Conservation (phyloP, 2,329 filamentous ascomycete genomes). For the Venturia oleaginea region DNA sequence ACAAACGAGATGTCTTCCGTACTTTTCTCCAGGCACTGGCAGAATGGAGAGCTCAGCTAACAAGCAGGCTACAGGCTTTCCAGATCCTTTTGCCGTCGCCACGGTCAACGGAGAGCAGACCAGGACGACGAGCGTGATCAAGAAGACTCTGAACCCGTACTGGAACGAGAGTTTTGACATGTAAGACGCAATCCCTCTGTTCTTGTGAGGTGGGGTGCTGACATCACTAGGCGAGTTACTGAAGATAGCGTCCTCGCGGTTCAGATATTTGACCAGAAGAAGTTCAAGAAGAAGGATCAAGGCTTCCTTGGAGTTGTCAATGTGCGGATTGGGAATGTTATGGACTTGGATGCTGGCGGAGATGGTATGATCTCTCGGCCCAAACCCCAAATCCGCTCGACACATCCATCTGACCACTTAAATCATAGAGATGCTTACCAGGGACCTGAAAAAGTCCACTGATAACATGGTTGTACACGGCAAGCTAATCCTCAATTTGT, state of each 20-base stretch:
- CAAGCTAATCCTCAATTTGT: slow-evolving; percentile 93
- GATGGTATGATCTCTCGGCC: slow-evolving; percentile 58
- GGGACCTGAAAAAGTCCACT: slow-evolving; percentile 94
- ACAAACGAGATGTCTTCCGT: slow-evolving; percentile 99
- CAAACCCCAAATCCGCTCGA: background rate
- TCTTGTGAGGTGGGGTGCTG: background rate
- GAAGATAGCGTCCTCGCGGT: slow-evolving; percentile 96
- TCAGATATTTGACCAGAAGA: slow-evolving; percentile 99
- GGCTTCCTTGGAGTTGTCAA: slow-evolving; percentile 98
- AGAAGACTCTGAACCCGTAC: slow-evolving; percentile 97
- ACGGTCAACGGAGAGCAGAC: slow-evolving; percentile 98
- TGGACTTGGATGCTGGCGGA: slow-evolving; percentile 79
- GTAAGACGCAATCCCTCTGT: slow-evolving; percentile 47
- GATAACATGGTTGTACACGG: slow-evolving; percentile 97
- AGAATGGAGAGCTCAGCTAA: background rate
- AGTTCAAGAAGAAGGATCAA: slow-evolving; percentile 99
- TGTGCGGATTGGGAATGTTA: slow-evolving; percentile 86
- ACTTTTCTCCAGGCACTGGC: slow-evolving; percentile 40
- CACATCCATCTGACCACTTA: background rate
- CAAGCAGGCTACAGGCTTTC: slow-evolving; percentile 60
- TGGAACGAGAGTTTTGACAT: slow-evolving; percentile 99
- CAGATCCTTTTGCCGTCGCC: slow-evolving; percentile 94
- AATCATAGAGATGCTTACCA: slow-evolving; percentile 78
- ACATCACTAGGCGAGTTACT: slow-evolving; percentile 60
- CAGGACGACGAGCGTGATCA: slow-evolving; percentile 93